Conservation (phyloP, 2,329 filamentous ascomycete species). For the Aureobasidium sp. region DNA sequence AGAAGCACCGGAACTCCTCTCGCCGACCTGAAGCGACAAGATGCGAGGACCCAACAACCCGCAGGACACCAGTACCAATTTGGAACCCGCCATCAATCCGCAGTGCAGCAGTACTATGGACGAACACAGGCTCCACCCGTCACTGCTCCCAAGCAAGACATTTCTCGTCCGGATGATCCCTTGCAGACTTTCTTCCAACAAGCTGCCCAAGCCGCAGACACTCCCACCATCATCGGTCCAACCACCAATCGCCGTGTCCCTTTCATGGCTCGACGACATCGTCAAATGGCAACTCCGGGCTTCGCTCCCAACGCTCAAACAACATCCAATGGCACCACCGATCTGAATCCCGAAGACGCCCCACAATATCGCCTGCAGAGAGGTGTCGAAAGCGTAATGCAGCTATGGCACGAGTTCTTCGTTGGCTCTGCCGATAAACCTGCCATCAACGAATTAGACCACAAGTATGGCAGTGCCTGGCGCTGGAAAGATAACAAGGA, state of each 20-base stretch:
- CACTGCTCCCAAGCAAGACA: neutral
- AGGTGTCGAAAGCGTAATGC: neutral
- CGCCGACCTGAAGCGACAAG: neutral
- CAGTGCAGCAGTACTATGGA: neutral
- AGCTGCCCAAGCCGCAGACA: slow-evolving; percentile 4
- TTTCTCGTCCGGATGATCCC: neutral
- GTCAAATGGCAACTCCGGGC: neutral
- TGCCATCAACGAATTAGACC: neutral
- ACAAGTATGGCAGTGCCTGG: slow-evolving; percentile 2
- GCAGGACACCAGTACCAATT: neutral
- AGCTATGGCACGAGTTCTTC: slow-evolving; percentile 3
- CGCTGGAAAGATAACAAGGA: neutral
- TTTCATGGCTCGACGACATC: neutral
- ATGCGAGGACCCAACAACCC: neutral
- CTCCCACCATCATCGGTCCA: neutral
- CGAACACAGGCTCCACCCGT: neutral
- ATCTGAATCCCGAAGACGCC: neutral
- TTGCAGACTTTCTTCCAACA: slow-evolving; percentile 2
- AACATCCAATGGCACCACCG: neutral
- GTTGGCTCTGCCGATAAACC: neutral
- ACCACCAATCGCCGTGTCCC: neutral
- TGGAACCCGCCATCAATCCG: neutral
- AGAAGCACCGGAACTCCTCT: no score
- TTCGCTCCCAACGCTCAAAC: neutral
- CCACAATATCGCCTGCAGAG: neutral